Percentiles rank a stretch among this genome's conserved stretches.
phyloP scores from a whole-genome alignment of 2,329 filamentous ascomycete species.

The Apiospora kogelbergensis region DNA sequence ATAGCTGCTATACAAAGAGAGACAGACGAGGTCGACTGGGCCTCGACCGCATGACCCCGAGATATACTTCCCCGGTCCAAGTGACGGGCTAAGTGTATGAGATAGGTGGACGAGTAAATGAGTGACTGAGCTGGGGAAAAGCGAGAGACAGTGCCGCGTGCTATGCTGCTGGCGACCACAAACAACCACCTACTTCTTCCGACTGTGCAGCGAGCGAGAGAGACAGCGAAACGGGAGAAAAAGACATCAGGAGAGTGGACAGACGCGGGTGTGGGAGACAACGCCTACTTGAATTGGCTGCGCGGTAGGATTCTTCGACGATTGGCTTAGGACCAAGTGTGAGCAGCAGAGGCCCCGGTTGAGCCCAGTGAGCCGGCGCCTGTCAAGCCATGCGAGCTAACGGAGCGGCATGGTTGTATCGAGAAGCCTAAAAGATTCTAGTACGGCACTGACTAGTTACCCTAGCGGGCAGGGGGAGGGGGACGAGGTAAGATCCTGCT shows the following conservation, averaged over 20 bases:
- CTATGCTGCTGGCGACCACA: conserved; percentile 12
- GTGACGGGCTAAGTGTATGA: conserved; percentile 6
- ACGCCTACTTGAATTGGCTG: conserved; percentile 29
- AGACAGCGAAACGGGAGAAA: conserved; percentile 22
- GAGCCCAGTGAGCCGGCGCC: conserved; percentile 22
- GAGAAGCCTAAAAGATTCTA: conserved; percentile 10
- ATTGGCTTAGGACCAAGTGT: conserved; percentile 27
- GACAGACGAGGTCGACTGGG: conserved; percentile 13
- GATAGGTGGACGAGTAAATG: conserved; percentile 9
- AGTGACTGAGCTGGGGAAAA: conserved; percentile 14
- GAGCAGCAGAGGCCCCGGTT: conserved; percentile 10
- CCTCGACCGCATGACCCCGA: conserved; percentile 13
- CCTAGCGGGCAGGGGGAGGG: neutral
- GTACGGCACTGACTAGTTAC: neutral
- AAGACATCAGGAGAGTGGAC: conserved; percentile 21
- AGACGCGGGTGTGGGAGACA: conserved; percentile 16
- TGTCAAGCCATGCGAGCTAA: conserved; percentile 29
- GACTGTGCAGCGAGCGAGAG: neutral
- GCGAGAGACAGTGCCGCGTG: conserved; percentile 13
- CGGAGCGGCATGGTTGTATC: conserved; percentile 26
- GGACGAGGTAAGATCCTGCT: neutral
- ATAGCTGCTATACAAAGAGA: conserved; percentile 10
- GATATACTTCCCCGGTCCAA: conserved; percentile 11
- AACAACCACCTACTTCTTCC: conserved; percentile 11
- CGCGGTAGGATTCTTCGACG: conserved; percentile 23